phyloP scores from a whole-genome alignment of 2,329 filamentous ascomycete species.

The Cordyceps tenuipes region DNA sequence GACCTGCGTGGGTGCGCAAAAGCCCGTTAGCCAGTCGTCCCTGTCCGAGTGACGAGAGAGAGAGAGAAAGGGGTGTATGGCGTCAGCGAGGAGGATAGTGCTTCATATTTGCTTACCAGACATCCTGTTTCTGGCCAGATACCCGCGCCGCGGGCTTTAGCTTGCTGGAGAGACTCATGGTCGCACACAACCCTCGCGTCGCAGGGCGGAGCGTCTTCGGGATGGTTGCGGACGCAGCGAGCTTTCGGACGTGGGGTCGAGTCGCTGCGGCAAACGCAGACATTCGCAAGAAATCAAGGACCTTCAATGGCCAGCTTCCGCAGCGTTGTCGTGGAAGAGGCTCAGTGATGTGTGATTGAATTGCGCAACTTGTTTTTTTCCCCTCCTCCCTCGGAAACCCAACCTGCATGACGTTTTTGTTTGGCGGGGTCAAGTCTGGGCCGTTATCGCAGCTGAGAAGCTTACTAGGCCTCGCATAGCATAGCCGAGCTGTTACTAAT shows the following conservation, averaged over 20 bases:
- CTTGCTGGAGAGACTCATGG: conserved; percentile 37
- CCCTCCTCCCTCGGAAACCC: not conserved
- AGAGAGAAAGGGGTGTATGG: not conserved
- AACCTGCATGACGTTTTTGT: not conserved
- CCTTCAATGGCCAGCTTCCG: not conserved
- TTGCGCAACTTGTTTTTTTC: not conserved
- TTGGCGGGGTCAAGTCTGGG: not conserved
- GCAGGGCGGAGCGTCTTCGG: not conserved
- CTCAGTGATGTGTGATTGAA: not conserved
- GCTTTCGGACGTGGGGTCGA: not conserved
- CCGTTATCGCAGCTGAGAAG: conserved; percentile 5
- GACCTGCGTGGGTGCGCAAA: conserved; percentile 34
- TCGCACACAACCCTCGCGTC: conserved; percentile 19
- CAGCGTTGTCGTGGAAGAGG: not conserved
- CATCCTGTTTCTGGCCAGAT: conserved; percentile 42
- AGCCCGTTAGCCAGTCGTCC: not conserved
- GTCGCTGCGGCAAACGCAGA: not conserved
- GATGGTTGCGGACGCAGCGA: not conserved
- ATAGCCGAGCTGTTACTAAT: not conserved
- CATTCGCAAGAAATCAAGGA: not conserved
- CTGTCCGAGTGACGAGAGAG: not conserved
- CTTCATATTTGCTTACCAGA: conserved; percentile 33
- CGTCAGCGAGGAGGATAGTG: too few relatives aligned
- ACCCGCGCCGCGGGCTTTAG: conserved; percentile 43
- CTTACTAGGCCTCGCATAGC: not conserved